Conservation (phyloP, 2,329 filamentous ascomycete species). For the Venturia asperata region DNA sequence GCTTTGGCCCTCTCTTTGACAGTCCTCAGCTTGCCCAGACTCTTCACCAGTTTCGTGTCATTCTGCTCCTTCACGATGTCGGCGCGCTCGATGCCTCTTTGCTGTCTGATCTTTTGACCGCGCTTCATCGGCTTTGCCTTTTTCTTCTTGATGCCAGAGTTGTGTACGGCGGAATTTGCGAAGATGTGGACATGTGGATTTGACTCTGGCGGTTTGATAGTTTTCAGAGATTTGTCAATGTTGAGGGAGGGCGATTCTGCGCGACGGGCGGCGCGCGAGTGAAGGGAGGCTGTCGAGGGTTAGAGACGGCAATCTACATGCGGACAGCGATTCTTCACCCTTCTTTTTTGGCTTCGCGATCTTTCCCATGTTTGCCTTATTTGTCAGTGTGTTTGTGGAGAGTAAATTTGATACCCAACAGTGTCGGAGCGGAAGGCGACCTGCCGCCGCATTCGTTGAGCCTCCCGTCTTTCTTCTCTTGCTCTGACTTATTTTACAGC, state of each 20-base stretch:
- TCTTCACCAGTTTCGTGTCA: conserved; percentile 50
- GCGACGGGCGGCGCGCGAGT: conserved; percentile 68
- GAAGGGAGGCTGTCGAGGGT: conserved; percentile 45
- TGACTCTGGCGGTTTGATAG: conserved; percentile 9
- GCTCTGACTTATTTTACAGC: not conserved
- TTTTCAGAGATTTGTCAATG: conserved; percentile 63
- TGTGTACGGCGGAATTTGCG: conserved; percentile 58
- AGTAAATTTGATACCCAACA: not conserved
- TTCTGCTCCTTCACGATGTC: conserved; percentile 48
- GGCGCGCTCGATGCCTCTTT: conserved; percentile 50
- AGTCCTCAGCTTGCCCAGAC: conserved; percentile 41
- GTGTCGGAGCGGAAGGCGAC: not conserved
- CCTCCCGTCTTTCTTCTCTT: not conserved
- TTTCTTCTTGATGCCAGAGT: conserved; percentile 63
- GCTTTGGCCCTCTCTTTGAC: conserved; percentile 42
- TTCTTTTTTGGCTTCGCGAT: conserved; percentile 42
- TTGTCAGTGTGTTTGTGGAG: not conserved
- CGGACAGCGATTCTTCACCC: conserved; percentile 25
- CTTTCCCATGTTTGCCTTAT: conserved; percentile 30
- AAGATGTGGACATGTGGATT: conserved; percentile 34
- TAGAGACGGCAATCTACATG: not conserved
- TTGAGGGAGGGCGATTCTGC: conserved; percentile 63
- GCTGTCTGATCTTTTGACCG: conserved; percentile 47
- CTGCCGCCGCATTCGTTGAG: not conserved
- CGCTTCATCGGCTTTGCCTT: conserved; percentile 50